phyloP scores from a whole-genome alignment of 1,139 yeast species.

The Scheffersomyces illinoinensis region DNA sequence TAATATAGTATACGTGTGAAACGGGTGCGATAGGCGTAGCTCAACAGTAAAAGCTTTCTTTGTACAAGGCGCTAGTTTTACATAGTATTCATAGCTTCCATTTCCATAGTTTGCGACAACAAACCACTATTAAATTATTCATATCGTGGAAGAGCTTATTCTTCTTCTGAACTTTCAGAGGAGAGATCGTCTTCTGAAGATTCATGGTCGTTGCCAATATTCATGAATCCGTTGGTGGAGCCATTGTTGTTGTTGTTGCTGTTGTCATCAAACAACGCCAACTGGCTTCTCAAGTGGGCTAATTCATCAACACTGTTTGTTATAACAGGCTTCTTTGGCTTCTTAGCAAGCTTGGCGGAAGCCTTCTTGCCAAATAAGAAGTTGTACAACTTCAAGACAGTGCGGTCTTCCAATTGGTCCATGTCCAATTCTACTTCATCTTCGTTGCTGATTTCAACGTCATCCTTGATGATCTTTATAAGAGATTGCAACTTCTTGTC shows the following conservation, averaged over 20 bases:
- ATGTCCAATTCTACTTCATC: conserved; percentile 90
- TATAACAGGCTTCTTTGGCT: conserved; percentile 55
- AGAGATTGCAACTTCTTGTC: conserved; percentile 85
- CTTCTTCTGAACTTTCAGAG: conserved; percentile 69
- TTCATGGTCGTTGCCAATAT: conserved; percentile 27
- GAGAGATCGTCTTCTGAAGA: conserved; percentile 39
- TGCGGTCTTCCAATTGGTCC: conserved; percentile 86
- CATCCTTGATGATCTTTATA: conserved; percentile 81
- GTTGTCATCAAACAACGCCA: conserved; percentile 74
- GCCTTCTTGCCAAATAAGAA: conserved; percentile 66
- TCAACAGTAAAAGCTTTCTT: neutral
- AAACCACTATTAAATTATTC: neutral
- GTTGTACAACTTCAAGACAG: conserved; percentile 81
- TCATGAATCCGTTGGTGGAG: conserved; percentile 25
- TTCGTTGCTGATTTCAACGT: conserved; percentile 77
- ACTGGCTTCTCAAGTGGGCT: conserved; percentile 79
- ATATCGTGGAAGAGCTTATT: conserved; percentile 24
- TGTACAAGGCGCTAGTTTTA: neutral
- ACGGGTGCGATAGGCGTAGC: neutral
- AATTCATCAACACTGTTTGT: conserved; percentile 67
- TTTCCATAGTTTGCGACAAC: neutral
- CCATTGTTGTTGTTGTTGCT: conserved; percentile 25
- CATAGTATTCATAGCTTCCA: neutral
- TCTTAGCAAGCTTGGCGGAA: conserved; percentile 29
- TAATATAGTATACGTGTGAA: neutral